Conservation (phyloP, 495 filamentous ascomycete species). For the Hyaloscypha hepaticicola region DNA sequence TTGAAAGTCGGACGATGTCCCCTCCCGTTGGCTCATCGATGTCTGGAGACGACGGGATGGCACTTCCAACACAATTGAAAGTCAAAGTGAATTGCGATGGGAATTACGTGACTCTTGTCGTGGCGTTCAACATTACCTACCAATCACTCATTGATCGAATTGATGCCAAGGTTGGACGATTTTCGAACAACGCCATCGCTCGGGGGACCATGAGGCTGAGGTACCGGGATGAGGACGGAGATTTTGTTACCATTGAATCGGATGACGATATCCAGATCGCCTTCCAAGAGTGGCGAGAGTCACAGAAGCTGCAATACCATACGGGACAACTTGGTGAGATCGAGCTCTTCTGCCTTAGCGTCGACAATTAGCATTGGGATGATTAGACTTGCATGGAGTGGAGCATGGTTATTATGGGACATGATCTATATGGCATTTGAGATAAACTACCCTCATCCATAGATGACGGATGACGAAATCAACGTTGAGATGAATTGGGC, state of each 20-base stretch:
- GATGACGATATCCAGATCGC: constrained; percentile 95
- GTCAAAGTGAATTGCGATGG: constrained; percentile 86
- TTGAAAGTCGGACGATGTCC: constrained; percentile 40
- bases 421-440: constrained; percentile 23
- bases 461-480: constrained; percentile 25
- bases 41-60: constrained; percentile 50
- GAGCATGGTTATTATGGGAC: constrained; percentile 9
- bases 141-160: constrained; percentile 94
- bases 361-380: constrained; percentile 26
- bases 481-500: constrained; percentile 31
- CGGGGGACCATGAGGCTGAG: constrained; percentile 76
- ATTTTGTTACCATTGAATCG: constrained; percentile 87
- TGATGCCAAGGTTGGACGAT: constrained; percentile 85
- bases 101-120: constrained; percentile 86
- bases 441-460: constrained; percentile 16
- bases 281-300: constrained; percentile 88
- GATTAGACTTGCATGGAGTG: constrained; percentile 6
- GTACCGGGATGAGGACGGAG: constrained; percentile 90
- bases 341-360: constrained; percentile 62
- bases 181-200: constrained; percentile 76
- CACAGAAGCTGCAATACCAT: constrained; percentile 60
- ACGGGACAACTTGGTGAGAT: constrained; percentile 77
- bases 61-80: constrained; percentile 80
- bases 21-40: constrained; percentile 32
- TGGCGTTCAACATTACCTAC: constrained; percentile 88